These are phyloP conservation scores for Rhodotorula babjevae DNA, from an alignment of 768 basidiomycete genomes.

Conservation along the genomic window DNA sequence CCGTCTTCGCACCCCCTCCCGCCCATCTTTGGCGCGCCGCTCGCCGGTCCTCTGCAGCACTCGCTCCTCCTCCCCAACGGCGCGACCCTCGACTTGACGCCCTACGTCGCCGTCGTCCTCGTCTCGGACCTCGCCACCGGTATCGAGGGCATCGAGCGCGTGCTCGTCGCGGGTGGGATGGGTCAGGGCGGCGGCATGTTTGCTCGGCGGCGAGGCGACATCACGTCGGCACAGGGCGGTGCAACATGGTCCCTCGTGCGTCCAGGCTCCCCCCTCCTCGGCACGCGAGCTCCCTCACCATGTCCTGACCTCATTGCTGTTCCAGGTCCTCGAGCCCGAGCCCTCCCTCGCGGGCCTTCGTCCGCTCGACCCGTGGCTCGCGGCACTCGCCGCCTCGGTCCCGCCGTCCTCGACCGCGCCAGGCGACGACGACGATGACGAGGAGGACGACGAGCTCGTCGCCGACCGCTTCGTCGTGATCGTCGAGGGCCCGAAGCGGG, in stretches of 20 bases:
- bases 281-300: constrained; percentile 45
- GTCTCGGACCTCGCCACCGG: constrained; percentile 12
- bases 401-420: background rate
- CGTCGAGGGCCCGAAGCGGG: constrained; percentile 77
- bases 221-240: constrained; percentile 28
- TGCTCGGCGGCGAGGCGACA: constrained; percentile 36
- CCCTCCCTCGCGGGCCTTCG: constrained; percentile 36
- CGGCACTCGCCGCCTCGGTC: background rate
- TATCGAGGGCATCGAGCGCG: constrained; percentile 31
- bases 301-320: constrained; percentile 40
- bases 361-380: constrained; percentile 47
- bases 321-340: constrained; percentile 41
- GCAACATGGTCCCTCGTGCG: constrained; percentile 19
- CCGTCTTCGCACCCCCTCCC: constrained; percentile 77
- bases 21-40: constrained; percentile 47
- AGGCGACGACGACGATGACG: no score
- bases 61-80: constrained; percentile 11
- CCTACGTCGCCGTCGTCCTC: constrained; percentile 33
- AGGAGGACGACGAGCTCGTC: constrained; percentile 1
- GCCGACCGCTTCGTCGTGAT: constrained; percentile 53
- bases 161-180: constrained; percentile 16
- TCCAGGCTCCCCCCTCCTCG: background rate
- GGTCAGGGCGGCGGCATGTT: constrained; percentile 28
- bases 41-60: background rate
- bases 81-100: background rate